These are phyloP conservation scores for Periconia digitata DNA, from an alignment of 2,329 filamentous ascomycete species.

Conservation along the genomic window DNA sequence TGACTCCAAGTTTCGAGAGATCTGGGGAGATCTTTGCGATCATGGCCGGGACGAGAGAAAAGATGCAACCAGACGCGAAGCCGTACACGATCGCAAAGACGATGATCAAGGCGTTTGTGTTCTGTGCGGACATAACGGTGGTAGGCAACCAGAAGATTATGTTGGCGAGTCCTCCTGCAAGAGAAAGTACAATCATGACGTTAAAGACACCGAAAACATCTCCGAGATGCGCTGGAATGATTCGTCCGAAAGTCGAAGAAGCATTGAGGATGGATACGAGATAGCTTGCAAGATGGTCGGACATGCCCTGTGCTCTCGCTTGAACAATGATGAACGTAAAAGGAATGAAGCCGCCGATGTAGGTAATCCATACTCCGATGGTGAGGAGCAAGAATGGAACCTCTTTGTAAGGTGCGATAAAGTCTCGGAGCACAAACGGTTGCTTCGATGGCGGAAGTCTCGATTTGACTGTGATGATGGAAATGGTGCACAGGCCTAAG, in stretches of 20 bases:
- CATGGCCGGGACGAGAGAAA: not conserved
- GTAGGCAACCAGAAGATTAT: not conserved
- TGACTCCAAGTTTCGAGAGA: not conserved
- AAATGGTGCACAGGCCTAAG: conserved; percentile 56
- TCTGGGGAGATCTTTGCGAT: not conserved
- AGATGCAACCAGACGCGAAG: not conserved
- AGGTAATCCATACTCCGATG: conserved; percentile 56
- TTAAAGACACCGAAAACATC: not conserved
- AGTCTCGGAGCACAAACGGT: not conserved
- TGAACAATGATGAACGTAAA: conserved; percentile 48
- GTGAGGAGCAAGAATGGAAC: conserved; percentile 41
- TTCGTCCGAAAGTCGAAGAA: conserved; percentile 54
- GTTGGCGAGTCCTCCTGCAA: no score
- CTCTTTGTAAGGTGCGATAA: conserved; percentile 25
- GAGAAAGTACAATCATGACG: not conserved
- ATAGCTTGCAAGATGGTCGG: conserved; percentile 50
- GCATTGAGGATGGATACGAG: conserved; percentile 55
- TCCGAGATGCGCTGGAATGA: conserved; percentile 45
- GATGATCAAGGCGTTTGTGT: not conserved
- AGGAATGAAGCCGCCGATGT: conserved; percentile 62
- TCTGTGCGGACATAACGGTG: not conserved
- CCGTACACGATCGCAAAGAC: not conserved
- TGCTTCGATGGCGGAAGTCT: conserved; percentile 43
- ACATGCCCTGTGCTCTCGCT: conserved; percentile 51
- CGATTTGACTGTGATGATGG: conserved; percentile 54